phyloP scores from a whole-genome alignment of 108 stramenopile genomes.

The Cyclotella choctawhatcheeana region DNA sequence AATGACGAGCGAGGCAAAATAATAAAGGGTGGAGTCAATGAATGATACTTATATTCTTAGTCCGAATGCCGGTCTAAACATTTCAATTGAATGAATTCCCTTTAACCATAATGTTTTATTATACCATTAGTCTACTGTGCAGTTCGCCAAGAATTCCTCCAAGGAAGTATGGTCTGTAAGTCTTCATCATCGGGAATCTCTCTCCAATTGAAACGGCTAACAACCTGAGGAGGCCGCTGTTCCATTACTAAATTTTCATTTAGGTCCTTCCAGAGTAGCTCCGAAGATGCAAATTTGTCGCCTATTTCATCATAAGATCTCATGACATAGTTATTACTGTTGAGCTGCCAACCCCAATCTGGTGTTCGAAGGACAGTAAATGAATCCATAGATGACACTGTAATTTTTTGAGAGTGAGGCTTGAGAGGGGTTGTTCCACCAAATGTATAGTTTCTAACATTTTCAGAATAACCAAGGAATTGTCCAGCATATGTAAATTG shows the following conservation, averaged over 20 bases:
- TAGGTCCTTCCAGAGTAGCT: conserved; percentile 21
- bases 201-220: conserved; percentile 14
- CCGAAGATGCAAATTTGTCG: background rate
- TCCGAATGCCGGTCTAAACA: too few relatives aligned
- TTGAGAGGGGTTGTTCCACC: background rate
- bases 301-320: conserved; percentile 24
- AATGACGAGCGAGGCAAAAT: too few relatives aligned
- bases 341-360: conserved; percentile 34
- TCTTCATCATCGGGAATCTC: conserved; percentile 41
- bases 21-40: too few relatives aligned
- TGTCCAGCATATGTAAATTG: background rate
- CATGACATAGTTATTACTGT: conserved; percentile 3
- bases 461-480: background rate
- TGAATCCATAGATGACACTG: background rate
- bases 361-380: background rate
- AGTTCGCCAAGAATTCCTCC: conserved; percentile 17
- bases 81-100: too few relatives aligned
- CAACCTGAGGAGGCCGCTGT: conserved; percentile 12
- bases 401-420: too few relatives aligned
- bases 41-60: too few relatives aligned
- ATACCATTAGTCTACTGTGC: too few relatives aligned
- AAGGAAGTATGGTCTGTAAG: conserved; percentile 1
- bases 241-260: conserved; percentile 12
- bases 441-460: background rate
- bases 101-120: too few relatives aligned